These are phyloP conservation scores for Mycena crocata DNA, from an alignment of 768 basidiomycete genomes.

Conservation along the genomic window DNA sequence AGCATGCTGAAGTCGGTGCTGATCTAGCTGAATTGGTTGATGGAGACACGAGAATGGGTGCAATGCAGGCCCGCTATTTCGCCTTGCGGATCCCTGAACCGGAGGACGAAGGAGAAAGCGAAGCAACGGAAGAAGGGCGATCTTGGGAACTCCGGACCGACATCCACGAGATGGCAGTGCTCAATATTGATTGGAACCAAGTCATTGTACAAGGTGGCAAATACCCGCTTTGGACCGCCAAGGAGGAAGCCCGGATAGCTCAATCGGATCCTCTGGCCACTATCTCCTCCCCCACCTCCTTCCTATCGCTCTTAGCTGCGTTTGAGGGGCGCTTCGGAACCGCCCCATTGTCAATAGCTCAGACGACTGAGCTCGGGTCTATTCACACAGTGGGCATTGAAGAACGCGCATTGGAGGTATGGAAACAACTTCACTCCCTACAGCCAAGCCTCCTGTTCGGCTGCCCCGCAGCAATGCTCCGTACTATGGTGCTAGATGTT, in stretches of 20 bases:
- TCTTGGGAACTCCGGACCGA: background rate
- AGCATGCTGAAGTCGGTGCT: background rate
- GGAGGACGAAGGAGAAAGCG: too few species aligned
- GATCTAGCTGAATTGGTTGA: background rate
- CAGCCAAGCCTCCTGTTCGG: too few species aligned
- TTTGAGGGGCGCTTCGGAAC: background rate
- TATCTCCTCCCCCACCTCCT: background rate
- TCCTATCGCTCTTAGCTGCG: background rate
- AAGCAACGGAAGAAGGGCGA: too few species aligned
- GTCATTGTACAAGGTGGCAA: background rate
- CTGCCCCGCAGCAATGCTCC: too few species aligned
- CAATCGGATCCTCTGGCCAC: background rate
- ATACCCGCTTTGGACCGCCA: background rate
- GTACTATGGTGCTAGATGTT: too few species aligned
- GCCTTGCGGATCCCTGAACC: background rate
- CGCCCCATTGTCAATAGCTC: background rate
- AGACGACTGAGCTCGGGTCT: background rate
- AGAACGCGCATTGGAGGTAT: background rate
- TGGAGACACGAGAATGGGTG: background rate
- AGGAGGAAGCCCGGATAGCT: background rate
- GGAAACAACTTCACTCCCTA: too few species aligned
- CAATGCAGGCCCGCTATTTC: background rate
- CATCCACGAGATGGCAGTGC: background rate
- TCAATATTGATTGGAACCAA: background rate
- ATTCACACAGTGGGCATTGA: background rate